A percentile compares a stretch with the other conserved stretches of the same genome.
Conservation (phyloP, 2,329 filamentous ascomycete species). For the Corinectria fuckeliana region DNA sequence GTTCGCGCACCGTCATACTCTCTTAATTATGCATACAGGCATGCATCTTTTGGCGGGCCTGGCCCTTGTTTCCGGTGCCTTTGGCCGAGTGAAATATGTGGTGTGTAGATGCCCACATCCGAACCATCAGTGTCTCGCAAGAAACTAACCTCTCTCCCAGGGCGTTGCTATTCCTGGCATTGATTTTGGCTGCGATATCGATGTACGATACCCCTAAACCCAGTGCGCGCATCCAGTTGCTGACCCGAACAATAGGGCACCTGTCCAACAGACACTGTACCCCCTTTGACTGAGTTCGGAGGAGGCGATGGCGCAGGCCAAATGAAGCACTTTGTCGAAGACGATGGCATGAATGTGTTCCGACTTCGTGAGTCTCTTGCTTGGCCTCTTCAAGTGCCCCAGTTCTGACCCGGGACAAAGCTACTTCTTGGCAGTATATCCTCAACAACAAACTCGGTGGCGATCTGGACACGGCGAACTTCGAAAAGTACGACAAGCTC, state of each 20-base stretch:
- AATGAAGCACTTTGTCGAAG: constrained; percentile 62
- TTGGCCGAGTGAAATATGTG: constrained; percentile 20
- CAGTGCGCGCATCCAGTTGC: not conserved
- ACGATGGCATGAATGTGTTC: constrained; percentile 62
- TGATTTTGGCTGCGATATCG: constrained; percentile 56
- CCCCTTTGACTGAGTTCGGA: constrained; percentile 43
- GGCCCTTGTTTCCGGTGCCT: constrained; percentile 13
- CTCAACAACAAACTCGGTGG: constrained; percentile 59
- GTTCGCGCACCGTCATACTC: not conserved
- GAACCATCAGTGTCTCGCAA: not conserved
- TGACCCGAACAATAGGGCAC: constrained; percentile 40
- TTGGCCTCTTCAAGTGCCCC: not conserved
- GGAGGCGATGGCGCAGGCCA: constrained; percentile 53
- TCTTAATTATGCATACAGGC: constrained; percentile 9
- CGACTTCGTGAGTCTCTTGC: constrained; percentile 50
- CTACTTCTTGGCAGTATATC: constrained; percentile 64
- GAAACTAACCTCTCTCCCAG: constrained; percentile 1
- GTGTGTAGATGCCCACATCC: constrained; percentile 1
- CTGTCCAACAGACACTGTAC: constrained; percentile 44
- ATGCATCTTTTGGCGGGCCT: constrained; percentile 8
- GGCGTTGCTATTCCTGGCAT: constrained; percentile 55
- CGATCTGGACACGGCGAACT: constrained; percentile 55
- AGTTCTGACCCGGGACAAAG: constrained; percentile 35
- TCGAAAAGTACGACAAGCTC: constrained; percentile 60
- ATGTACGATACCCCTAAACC: constrained; percentile 42